A percentile compares a stretch with the other conserved stretches of the same genome.
Evolutionary conservation across 441 rosid species (phyloP).

Genomic region (Corymbia citriodora): DNA sequence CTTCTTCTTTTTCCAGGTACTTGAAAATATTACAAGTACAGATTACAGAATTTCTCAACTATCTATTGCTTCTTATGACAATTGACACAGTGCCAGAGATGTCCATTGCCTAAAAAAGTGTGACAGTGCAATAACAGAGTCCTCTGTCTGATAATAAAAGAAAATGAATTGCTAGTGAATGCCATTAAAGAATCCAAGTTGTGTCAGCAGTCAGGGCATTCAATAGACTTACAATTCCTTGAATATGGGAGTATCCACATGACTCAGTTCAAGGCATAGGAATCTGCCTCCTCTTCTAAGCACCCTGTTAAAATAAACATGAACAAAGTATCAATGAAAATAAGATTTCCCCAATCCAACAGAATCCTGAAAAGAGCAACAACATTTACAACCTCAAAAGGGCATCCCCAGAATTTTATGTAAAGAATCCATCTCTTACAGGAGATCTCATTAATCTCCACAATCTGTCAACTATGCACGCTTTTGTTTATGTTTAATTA

Average conservation of each 20-base stretch:
- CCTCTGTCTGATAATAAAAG: neutral
- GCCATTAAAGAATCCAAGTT: neutral
- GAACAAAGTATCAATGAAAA: neutral
- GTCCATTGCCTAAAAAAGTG: neutral
- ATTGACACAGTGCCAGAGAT: neutral
- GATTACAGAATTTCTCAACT: neutral
- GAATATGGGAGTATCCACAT: constrained; percentile 74
- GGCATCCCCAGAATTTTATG: neutral
- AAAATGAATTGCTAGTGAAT: neutral
- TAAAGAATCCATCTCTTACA: neutral
- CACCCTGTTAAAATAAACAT: constrained; percentile 45
- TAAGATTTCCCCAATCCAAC: neutral
- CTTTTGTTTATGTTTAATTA: neutral
- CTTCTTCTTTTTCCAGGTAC: neutral
- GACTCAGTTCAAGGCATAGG: constrained; percentile 93
- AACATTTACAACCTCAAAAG: neutral
- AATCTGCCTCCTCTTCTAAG: constrained; percentile 90
- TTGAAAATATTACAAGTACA: neutral
- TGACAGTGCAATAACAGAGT: neutral
- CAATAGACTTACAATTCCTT: constrained; percentile 73
- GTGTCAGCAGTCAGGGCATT: neutral
- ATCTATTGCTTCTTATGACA: neutral
- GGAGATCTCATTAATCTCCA: neutral
- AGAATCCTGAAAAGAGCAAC: neutral
- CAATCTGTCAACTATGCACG: neutral